phyloP scores from a whole-genome alignment of 352 stramenopile genomes.

The Albugo candida region DNA sequence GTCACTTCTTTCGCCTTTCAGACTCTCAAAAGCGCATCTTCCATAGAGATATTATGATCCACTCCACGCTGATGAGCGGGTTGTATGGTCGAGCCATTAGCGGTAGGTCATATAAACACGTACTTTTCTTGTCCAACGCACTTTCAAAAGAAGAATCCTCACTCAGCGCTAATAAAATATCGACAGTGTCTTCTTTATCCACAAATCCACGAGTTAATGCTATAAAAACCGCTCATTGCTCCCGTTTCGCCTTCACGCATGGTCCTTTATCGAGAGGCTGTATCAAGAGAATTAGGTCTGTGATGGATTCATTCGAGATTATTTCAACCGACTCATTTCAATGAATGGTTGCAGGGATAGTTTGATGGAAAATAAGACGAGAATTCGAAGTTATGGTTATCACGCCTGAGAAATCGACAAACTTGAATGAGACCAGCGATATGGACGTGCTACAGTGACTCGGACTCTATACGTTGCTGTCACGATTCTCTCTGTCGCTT shows the following conservation, averaged over 20 bases:
- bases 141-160: not conserved
- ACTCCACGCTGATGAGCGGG: conserved; percentile 86
- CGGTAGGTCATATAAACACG: conserved; percentile 91
- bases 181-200: conserved; percentile 85
- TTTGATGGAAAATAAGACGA: too few species aligned
- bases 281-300: too few species aligned
- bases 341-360: too few species aligned
- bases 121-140: not conserved
- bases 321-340: too few species aligned
- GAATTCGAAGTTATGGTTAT: too few species aligned
- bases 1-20: conserved; percentile 76
- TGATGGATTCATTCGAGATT: too few species aligned
- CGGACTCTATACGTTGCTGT: too few species aligned
- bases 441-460: too few species aligned
- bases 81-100: conserved; percentile 96
- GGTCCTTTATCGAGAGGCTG: conserved; percentile 21
- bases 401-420: too few species aligned
- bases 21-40: conserved; percentile 86
- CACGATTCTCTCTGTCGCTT: too few species aligned
- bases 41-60: conserved; percentile 85
- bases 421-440: too few species aligned
- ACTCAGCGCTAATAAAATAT: conserved; percentile 85
- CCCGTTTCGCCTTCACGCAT: conserved; percentile 44
- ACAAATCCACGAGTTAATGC: conserved; percentile 94
- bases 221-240: conserved; percentile 83